Percentiles rank a stretch among this genome's conserved stretches.
Evolutionary conservation across 768 basidiomycete genomes (phyloP).

Genomic region (Auricularia auricula-judae): DNA sequence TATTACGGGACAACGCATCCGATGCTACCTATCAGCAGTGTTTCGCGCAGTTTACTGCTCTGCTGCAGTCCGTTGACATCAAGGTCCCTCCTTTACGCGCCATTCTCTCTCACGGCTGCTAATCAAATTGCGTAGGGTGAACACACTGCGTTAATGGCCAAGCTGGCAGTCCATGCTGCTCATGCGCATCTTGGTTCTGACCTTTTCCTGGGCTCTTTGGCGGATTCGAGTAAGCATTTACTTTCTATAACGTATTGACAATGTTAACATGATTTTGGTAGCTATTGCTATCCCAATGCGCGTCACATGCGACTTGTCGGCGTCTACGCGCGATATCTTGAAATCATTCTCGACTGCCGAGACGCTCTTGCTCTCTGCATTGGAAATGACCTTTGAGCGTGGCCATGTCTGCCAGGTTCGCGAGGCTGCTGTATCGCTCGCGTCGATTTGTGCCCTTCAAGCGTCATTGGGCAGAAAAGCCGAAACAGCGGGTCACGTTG

Average conservation of each 20-base stretch:
- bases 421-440: constrained; percentile 60
- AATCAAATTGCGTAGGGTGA: constrained; percentile 41
- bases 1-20: constrained; percentile 40
- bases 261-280: constrained; percentile 18
- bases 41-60: constrained; percentile 43
- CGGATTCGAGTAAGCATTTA: constrained; percentile 69
- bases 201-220: constrained; percentile 81
- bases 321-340: constrained; percentile 47
- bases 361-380: constrained; percentile 53
- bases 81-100: constrained; percentile 31
- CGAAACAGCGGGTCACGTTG: constrained; percentile 33
- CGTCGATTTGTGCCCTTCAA: constrained; percentile 63
- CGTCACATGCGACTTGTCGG: constrained; percentile 39
- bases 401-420: constrained; percentile 66
- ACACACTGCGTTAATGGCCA: constrained; percentile 63
- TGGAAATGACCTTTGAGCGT: constrained; percentile 40
- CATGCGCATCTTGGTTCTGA: constrained; percentile 72
- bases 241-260: no score
- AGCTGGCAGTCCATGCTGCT: constrained; percentile 65
- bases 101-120: neutral
- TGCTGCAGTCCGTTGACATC: constrained; percentile 45
- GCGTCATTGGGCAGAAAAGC: constrained; percentile 60
- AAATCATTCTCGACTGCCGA: constrained; percentile 57
- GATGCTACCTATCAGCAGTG: constrained; percentile 39
- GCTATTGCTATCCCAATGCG: constrained; percentile 81